Percentiles rank a stretch among this genome's conserved stretches.
Evolutionary conservation across 306 rosid species (phyloP).

Genomic region (Quercus bicolor): DNA sequence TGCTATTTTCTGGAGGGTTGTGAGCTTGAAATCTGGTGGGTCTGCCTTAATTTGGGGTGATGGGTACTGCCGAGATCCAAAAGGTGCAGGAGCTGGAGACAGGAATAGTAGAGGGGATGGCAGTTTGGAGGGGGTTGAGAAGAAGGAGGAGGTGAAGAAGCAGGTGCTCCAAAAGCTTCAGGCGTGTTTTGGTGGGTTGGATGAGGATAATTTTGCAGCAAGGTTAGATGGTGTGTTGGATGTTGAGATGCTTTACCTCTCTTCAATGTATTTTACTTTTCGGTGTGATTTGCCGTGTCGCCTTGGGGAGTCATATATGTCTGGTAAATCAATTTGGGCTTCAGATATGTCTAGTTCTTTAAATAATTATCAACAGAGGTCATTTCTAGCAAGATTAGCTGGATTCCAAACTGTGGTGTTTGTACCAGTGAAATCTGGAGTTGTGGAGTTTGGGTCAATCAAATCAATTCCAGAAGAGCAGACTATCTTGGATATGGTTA

Average conservation of each 20-base stretch:
- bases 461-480: conserved; percentile 59
- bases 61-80: conserved; percentile 57
- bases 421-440: conserved; percentile 72
- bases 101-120: conserved; percentile 13
- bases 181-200: conserved; percentile 42
- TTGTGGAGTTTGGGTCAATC: conserved; percentile 71
- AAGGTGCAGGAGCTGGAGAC: conserved; percentile 25
- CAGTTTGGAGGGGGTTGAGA: conserved; percentile 34
- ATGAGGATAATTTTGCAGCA: conserved; percentile 39
- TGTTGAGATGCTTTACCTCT: conserved; percentile 67
- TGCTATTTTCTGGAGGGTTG: conserved; percentile 78
- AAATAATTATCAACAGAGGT: conserved; percentile 57
- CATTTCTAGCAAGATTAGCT: conserved; percentile 50
- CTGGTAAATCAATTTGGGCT: conserved; percentile 62
- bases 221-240: conserved; percentile 51
- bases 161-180: conserved; percentile 72
- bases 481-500: conserved; percentile 48
- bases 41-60: conserved; percentile 74
- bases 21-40: conserved; percentile 67
- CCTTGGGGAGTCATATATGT: conserved; percentile 58
- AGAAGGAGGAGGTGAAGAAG: conserved; percentile 48
- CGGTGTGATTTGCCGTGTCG: conserved; percentile 52
- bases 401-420: conserved; percentile 71
- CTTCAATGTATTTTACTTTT: conserved; percentile 59
- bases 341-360: conserved; percentile 47